phyloP scores from a whole-genome alignment of 805 yeast genomes.

The Candida andamanensis region DNA sequence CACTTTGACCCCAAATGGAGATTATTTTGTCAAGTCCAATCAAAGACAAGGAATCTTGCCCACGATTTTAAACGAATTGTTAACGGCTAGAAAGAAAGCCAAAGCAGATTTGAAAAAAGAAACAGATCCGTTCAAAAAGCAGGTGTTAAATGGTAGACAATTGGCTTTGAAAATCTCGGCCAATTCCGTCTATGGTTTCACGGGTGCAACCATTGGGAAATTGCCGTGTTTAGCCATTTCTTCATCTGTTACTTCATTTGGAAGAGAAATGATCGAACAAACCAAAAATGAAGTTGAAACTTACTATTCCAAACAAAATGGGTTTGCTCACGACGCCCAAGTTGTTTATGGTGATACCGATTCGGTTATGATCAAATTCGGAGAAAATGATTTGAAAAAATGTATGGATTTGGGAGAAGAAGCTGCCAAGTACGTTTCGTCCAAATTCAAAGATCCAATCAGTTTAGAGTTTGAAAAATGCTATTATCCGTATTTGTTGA shows the following conservation, averaged over 20 bases:
- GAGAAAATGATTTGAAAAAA: slow-evolving; percentile 68
- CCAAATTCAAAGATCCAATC: slow-evolving; percentile 76
- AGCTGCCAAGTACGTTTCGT: slow-evolving; percentile 86
- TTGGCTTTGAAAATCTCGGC: slow-evolving; percentile 95
- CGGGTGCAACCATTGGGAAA: slow-evolving; percentile 98
- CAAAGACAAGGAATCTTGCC: slow-evolving; percentile 85
- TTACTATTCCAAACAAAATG: slow-evolving; percentile 73
- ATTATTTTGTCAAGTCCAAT: slow-evolving; percentile 69
- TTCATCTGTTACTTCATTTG: slow-evolving; percentile 91
- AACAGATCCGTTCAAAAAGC: slow-evolving; percentile 88
- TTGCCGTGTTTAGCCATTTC: slow-evolving; percentile 95
- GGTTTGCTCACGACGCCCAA: slow-evolving; percentile 76
- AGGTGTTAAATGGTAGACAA: slow-evolving; percentile 95
- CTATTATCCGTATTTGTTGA: slow-evolving; percentile 87
- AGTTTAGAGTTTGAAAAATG: slow-evolving; percentile 95
- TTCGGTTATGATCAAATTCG: slow-evolving; percentile 98
- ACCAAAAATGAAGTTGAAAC: slow-evolving; percentile 85
- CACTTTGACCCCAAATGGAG: slow-evolving; percentile 85
- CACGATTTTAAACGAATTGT: slow-evolving; percentile 80
- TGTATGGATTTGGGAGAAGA: slow-evolving; percentile 92
- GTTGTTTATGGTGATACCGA: slow-evolving; percentile 99
- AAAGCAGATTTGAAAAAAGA: slow-evolving; percentile 86
- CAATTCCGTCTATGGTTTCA: slow-evolving; percentile 96
- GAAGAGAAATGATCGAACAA: slow-evolving; percentile 92
- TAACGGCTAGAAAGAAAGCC: slow-evolving; percentile 90